Conservation (phyloP, 1,284 basidiomycete genomes). For the Ustilago hordei region DNA sequence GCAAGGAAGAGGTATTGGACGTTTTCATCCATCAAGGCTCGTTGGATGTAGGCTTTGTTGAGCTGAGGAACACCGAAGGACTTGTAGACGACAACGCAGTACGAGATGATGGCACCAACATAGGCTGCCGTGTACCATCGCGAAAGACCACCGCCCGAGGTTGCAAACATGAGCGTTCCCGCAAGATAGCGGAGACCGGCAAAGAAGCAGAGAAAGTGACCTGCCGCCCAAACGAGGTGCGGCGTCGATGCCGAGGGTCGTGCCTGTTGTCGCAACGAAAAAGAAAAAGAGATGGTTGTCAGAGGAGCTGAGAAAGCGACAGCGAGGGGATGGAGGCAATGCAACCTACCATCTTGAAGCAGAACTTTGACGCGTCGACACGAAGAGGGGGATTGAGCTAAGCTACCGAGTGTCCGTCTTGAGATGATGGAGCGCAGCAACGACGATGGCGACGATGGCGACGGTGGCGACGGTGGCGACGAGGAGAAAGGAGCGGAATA, state of each 20-base stretch:
- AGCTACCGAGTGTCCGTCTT: not conserved
- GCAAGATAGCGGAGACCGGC: conserved; percentile 65
- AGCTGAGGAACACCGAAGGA: conserved; percentile 67
- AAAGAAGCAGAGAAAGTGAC: conserved; percentile 68
- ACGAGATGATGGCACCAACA: conserved; percentile 68
- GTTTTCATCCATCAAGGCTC: conserved; percentile 69
- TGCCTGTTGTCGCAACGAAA: conserved; percentile 15
- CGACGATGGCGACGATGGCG: not conserved
- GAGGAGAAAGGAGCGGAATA: not conserved
- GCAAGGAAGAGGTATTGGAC: conserved; percentile 69
- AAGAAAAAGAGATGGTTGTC: not conserved
- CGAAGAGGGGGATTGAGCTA: not conserved
- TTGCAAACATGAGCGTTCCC: conserved; percentile 53
- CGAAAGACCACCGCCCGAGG: conserved; percentile 53
- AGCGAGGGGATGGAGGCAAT: conserved; percentile 4
- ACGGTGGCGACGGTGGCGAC: not conserved
- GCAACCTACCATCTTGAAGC: conserved; percentile 29
- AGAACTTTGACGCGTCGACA: not conserved
- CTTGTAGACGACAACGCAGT: conserved; percentile 70
- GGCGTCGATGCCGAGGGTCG: conserved; percentile 64
- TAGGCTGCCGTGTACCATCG: conserved; percentile 66
- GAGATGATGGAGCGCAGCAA: conserved; percentile 15
- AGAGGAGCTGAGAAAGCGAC: not conserved
- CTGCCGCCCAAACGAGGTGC: conserved; percentile 69
- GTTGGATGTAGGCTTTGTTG: conserved; percentile 67